A percentile compares a stretch with the other conserved stretches of the same genome.
phyloP scores from a whole-genome alignment of 305 asterid species.

The Petunia hybrid region DNA sequence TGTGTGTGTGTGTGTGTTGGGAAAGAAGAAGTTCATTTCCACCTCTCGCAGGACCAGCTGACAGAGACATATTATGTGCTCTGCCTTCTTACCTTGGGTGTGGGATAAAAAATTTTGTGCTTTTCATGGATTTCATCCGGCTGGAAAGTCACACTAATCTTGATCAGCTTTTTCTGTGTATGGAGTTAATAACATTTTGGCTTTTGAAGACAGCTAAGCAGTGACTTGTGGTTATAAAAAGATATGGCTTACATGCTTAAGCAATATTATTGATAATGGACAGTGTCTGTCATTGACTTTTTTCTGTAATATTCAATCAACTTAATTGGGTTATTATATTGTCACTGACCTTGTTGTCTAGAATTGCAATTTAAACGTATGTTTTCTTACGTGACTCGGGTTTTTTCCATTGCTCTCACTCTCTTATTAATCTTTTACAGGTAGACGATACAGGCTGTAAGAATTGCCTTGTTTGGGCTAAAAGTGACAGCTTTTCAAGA shows the following conservation, averaged over 20 bases:
- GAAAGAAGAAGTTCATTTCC: conserved; percentile 2
- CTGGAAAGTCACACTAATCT: background rate
- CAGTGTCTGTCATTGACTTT: background rate
- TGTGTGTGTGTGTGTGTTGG: background rate
- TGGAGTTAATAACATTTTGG: conserved; percentile 14
- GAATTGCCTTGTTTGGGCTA: conserved; percentile 93
- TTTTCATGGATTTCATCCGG: conserved; percentile 20
- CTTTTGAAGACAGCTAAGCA: conserved; percentile 7
- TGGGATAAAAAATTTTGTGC: background rate
- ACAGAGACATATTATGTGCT: background rate
- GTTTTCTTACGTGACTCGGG: background rate
- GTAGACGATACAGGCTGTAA: conserved; percentile 65
- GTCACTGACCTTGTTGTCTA: background rate
- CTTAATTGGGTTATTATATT: too few relatives aligned
- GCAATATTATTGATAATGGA: background rate
- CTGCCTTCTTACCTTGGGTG: background rate
- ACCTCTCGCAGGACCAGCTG: conserved; percentile 5
- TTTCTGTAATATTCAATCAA: too few relatives aligned
- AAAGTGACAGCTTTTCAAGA: conserved; percentile 91
- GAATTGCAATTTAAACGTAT: conserved; percentile 8
- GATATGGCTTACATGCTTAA: background rate
- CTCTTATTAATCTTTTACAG: conserved; percentile 51
- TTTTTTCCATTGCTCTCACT: conserved; percentile 8
- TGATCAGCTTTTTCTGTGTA: background rate
- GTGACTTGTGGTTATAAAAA: background rate